These are phyloP conservation scores for Cenococcum geophilum DNA, from an alignment of 495 filamentous ascomycete genomes.

Conservation along the genomic window DNA sequence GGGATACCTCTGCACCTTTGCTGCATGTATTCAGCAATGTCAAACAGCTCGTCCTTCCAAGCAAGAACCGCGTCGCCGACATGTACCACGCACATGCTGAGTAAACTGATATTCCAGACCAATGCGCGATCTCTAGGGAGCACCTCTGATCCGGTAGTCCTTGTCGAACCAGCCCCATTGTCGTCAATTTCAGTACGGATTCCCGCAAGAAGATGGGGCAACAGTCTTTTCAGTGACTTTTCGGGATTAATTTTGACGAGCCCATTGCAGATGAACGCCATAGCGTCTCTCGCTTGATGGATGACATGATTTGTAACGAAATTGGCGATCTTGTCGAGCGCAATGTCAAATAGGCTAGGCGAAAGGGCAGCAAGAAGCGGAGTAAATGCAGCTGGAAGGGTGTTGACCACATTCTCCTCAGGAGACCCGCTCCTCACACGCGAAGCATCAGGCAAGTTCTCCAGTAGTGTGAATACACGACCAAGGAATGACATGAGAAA, in stretches of 20 bases:
- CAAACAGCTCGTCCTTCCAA: conserved; percentile 80
- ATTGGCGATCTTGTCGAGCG: conserved; percentile 80
- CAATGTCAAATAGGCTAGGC: conserved; percentile 86
- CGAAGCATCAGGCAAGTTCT: conserved; percentile 88
- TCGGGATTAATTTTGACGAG: conserved; percentile 91
- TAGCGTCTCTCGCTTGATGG: conserved; percentile 93
- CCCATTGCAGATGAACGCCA: conserved; percentile 97
- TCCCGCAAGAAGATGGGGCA: conserved; percentile 80
- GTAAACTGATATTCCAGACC: conserved; percentile 94
- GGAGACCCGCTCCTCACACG: conserved; percentile 82
- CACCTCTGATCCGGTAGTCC: conserved; percentile 88
- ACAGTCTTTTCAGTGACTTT: conserved; percentile 81
- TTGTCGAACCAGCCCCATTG: conserved; percentile 91
- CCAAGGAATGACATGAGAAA: conserved; percentile 86
- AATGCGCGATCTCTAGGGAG: conserved; percentile 86
- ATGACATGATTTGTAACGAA: conserved; percentile 96
- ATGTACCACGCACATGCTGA: conserved; percentile 98
- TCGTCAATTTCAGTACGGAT: conserved; percentile 97
- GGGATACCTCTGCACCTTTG: conserved; percentile 87
- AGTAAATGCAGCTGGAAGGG: conserved; percentile 83
- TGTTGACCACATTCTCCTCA: conserved; percentile 96
- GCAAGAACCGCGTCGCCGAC: conserved; percentile 83
- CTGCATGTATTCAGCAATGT: conserved; percentile 93
- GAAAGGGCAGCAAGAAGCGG: conserved; percentile 89
- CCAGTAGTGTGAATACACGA: conserved; percentile 87